These are phyloP conservation scores for Candida germanica DNA, from an alignment of 805 yeast genomes.

Conservation along the genomic window DNA sequence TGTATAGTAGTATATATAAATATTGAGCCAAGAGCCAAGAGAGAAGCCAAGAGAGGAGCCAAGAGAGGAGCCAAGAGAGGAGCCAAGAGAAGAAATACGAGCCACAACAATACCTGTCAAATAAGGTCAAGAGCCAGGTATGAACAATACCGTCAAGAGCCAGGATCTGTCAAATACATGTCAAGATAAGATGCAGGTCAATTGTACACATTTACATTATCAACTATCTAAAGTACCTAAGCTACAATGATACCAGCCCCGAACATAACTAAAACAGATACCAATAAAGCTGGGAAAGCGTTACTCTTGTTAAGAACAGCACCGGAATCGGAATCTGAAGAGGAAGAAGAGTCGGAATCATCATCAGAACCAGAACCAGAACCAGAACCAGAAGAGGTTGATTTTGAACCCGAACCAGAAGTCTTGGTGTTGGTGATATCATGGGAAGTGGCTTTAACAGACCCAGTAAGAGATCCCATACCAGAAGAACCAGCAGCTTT, in stretches of 20 bases:
- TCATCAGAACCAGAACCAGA: conserved; percentile 14
- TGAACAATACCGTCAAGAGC: too few relatives aligned
- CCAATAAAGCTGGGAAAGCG: conserved; percentile 13
- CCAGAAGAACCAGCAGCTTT: conserved; percentile 70
- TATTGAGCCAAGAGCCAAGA: too few relatives aligned
- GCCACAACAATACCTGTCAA: too few relatives aligned
- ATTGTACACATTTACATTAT: too few relatives aligned
- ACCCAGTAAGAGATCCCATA: conserved; percentile 49
- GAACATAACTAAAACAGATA: conserved; percentile 9
- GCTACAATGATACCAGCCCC: conserved; percentile 13
- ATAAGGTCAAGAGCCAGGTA: too few relatives aligned
- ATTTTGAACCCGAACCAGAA: conserved; percentile 23
- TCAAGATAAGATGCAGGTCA: too few relatives aligned
- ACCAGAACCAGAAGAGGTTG: conserved; percentile 21
- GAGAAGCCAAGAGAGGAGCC: too few relatives aligned
- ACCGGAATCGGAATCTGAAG: conserved; percentile 9
- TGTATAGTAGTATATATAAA: too few relatives aligned
- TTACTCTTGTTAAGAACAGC: conserved; percentile 10
- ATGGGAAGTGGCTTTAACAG: conserved; percentile 21
- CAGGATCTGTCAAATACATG: too few relatives aligned
- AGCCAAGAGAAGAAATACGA: too few relatives aligned
- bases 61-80: too few relatives aligned
- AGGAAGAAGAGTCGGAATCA: conserved; percentile 9
- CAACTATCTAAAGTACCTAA: conserved; percentile 7
- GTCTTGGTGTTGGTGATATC: conserved; percentile 21